Base-by-base conservation (phyloP, 2,329 filamentous ascomycete species). In the Exophiala sideris region DNA sequence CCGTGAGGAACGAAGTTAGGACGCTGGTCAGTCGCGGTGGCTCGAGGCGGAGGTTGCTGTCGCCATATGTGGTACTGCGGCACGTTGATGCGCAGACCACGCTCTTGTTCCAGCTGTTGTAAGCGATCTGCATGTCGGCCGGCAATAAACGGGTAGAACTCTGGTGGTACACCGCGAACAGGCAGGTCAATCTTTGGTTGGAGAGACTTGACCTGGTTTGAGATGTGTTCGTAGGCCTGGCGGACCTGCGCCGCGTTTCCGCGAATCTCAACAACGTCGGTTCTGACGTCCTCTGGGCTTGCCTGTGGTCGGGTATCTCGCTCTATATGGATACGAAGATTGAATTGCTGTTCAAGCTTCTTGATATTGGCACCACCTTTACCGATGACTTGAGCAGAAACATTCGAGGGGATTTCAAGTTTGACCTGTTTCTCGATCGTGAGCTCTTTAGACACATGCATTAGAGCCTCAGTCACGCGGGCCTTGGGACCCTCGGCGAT, bases 131-230 rank as follows among this genome's bases (percentile, higher is more conserved):
- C 89, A 68, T 87, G 82, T 8, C 86, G 83, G 45, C 91, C 91
- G 20, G 90, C 87, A 70, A 99, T 86, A 77, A 99, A 99, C 48
- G 92, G 92, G 73, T 94, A 99, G 72, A 94, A 95, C 69, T 96
- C 91, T 21, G 90, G 83, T 6, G 94, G 91, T 56, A 99, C 87
- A 45, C 86, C 85, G 71, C 86, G 89, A 61, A 99, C 73, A 64
- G 88, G 89, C 53, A 90, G 80, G 73, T 83, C 94, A 67, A 91
- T 82, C 63, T 87, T 92, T 51, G 89, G 87, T 49, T 88, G 85
- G 58, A 90, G 86, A 72, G 96, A 91, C 64, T 87, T 87, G 52
- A 89, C 90, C 68, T 97, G 96, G 65, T 86, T 87, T 66, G 89
- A 80, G 65, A 99, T 94, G 64, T 89, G 87, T 53, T 88, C 84